phyloP scores from a whole-genome alignment of 306 rosid species.

The Hippophae rhamnoides region DNA sequence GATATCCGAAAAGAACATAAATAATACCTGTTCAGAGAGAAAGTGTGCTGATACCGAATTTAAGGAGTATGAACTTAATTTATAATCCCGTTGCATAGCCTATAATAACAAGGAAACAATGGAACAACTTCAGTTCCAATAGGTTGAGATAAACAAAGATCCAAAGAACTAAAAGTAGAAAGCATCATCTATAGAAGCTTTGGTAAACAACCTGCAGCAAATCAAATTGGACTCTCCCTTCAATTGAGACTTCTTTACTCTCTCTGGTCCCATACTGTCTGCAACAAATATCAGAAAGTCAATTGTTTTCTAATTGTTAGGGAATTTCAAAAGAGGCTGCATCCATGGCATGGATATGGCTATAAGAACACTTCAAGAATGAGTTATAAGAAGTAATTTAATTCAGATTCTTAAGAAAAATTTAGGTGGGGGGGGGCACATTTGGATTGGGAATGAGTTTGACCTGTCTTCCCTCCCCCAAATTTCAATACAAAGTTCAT shows the following conservation, averaged over 20 bases:
- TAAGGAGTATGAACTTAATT: conserved; percentile 89
- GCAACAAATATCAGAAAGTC: conserved; percentile 12
- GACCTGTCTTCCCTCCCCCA: too few relatives aligned
- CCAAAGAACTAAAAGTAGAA: background rate
- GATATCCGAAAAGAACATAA: background rate
- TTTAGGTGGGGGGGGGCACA: background rate
- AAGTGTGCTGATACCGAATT: conserved; percentile 95
- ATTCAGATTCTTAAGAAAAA: too few relatives aligned
- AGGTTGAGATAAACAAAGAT: conserved; percentile 8
- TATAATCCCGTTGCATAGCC: conserved; percentile 90
- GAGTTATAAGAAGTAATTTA: background rate
- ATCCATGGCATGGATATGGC: background rate
- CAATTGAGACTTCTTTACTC: conserved; percentile 84
- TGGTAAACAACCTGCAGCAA: conserved; percentile 69
- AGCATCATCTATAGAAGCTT: conserved; percentile 4
- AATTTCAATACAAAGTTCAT: too few relatives aligned
- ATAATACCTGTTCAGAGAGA: conserved; percentile 87
- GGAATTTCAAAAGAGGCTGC: background rate
- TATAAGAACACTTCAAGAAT: background rate
- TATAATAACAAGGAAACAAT: conserved; percentile 24
- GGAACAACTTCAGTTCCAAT: conserved; percentile 16
- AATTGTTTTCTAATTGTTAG: background rate
- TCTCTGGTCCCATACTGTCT: conserved; percentile 96
- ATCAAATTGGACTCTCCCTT: conserved; percentile 98
- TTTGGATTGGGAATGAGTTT: background rate